phyloP scores from a whole-genome alignment of 768 basidiomycete species.

The Tylopilus cervinicoccineus region DNA sequence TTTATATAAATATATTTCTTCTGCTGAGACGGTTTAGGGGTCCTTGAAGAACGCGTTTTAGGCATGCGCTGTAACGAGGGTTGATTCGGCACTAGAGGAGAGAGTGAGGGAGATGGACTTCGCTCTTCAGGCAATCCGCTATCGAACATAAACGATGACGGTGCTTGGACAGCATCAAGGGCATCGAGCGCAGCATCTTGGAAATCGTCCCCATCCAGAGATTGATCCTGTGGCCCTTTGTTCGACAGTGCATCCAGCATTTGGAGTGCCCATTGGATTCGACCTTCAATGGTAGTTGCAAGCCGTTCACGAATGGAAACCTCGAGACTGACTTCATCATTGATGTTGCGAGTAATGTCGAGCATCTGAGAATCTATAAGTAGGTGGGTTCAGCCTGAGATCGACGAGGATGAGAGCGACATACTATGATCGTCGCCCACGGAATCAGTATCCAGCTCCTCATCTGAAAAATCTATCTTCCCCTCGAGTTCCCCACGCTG shows the following conservation, averaged over 20 bases:
- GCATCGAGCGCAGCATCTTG: conserved; percentile 41
- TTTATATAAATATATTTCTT: conserved; percentile 42
- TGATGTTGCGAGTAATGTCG: conserved; percentile 15
- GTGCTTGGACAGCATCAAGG: conserved; percentile 37
- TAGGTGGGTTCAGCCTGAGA: neutral
- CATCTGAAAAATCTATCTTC: conserved; percentile 8
- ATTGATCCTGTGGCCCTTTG: conserved; percentile 12
- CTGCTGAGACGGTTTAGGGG: conserved; percentile 24
- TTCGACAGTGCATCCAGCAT: conserved; percentile 34
- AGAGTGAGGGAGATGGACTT: conserved; percentile 21
- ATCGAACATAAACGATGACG: conserved; percentile 37
- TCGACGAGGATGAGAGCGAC: neutral
- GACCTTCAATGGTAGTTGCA: conserved; percentile 38
- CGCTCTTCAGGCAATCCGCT: conserved; percentile 17
- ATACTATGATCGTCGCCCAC: conserved; percentile 16
- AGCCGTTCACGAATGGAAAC: conserved; percentile 40
- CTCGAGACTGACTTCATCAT: conserved; percentile 43
- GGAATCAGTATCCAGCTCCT: conserved; percentile 8
- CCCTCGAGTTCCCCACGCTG: conserved; percentile 10
- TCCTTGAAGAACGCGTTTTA: conserved; percentile 27
- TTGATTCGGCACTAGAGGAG: conserved; percentile 13
- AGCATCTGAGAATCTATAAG: conserved; percentile 13
- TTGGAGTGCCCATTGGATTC: conserved; percentile 45
- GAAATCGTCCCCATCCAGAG: conserved; percentile 30
- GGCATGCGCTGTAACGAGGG: conserved; percentile 16